Evolutionary conservation across 768 basidiomycete genomes (phyloP).

Genomic region (Mycena indigotica): DNA sequence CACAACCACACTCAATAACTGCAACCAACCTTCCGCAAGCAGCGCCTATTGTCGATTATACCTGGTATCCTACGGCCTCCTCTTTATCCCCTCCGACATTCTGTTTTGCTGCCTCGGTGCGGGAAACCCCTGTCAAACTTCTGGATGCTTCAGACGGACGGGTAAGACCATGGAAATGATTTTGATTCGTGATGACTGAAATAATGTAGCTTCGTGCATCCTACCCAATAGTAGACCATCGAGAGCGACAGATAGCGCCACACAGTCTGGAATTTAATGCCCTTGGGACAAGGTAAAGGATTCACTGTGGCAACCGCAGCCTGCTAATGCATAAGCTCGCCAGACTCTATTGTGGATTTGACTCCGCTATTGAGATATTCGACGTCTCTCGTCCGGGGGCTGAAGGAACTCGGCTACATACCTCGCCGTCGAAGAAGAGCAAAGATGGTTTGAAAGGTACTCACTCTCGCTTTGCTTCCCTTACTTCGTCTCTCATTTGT

Average conservation of each 20-base stretch:
- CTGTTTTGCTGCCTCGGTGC: slow-evolving; percentile 82
- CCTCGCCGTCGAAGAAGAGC: slow-evolving; percentile 74
- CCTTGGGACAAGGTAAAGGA: slow-evolving; percentile 62
- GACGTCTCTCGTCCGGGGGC: slow-evolving; percentile 70
- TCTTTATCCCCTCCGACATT: slow-evolving; percentile 59
- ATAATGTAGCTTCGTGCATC: slow-evolving; percentile 77
- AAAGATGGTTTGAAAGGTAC: slow-evolving; percentile 87
- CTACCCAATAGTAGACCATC: slow-evolving; percentile 89
- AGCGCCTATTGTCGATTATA: slow-evolving; percentile 73
- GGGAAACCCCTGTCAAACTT: slow-evolving; percentile 84
- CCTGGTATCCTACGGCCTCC: slow-evolving; percentile 85
- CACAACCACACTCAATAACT: not conserved
- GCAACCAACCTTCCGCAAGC: slow-evolving; percentile 51
- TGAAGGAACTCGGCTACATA: slow-evolving; percentile 67
- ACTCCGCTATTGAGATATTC: slow-evolving; percentile 84
- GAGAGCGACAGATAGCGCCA: slow-evolving; percentile 89
- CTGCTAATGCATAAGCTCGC: not conserved
- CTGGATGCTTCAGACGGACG: slow-evolving; percentile 78
- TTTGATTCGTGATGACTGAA: not conserved
- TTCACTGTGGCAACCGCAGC: not conserved
- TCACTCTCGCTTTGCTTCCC: not conserved
- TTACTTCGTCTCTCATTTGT: not conserved
- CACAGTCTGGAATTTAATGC: slow-evolving; percentile 80
- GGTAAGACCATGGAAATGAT: slow-evolving; percentile 43
- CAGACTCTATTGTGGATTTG: slow-evolving; percentile 86